A percentile compares a stretch with the other conserved stretches of the same genome.
Evolutionary conservation across 2,329 filamentous ascomycete species (phyloP).

Genomic region (Calonectria montana): DNA sequence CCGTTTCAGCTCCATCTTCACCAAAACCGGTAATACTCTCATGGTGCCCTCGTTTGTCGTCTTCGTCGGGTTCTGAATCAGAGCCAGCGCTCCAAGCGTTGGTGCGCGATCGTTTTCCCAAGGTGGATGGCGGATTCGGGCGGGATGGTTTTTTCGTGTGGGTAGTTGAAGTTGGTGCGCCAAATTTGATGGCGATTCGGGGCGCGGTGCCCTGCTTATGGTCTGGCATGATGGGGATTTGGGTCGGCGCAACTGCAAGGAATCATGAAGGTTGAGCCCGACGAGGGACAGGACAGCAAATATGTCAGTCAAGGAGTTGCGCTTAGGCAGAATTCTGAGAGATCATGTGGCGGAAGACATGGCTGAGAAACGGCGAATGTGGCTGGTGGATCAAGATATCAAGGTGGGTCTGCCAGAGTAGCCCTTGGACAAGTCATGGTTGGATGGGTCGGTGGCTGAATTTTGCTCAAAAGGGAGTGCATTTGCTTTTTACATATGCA

Average conservation of each 20-base stretch:
- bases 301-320: slow-evolving; percentile 5
- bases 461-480: background rate
- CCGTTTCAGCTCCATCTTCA: slow-evolving; percentile 56
- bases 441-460: background rate
- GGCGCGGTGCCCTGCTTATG: slow-evolving; percentile 43
- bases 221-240: slow-evolving; percentile 32
- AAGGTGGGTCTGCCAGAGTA: background rate
- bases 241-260: background rate
- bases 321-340: slow-evolving; percentile 4
- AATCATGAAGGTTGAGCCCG: background rate
- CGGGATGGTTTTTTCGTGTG: slow-evolving; percentile 45
- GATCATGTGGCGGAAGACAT: background rate
- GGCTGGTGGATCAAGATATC: background rate
- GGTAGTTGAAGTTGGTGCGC: slow-evolving; percentile 44
- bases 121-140: slow-evolving; percentile 52
- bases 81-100: slow-evolving; percentile 56
- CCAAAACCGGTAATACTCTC: slow-evolving; percentile 65
- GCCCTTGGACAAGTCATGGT: background rate
- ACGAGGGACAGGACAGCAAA: background rate
- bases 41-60: slow-evolving; percentile 47
- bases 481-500: background rate
- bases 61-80: slow-evolving; percentile 55
- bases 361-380: background rate
- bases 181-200: slow-evolving; percentile 64
- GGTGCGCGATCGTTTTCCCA: slow-evolving; percentile 62